Evolutionary conservation across 441 rosid genomes (phyloP).

Genomic region (Jatropha multifida): DNA sequence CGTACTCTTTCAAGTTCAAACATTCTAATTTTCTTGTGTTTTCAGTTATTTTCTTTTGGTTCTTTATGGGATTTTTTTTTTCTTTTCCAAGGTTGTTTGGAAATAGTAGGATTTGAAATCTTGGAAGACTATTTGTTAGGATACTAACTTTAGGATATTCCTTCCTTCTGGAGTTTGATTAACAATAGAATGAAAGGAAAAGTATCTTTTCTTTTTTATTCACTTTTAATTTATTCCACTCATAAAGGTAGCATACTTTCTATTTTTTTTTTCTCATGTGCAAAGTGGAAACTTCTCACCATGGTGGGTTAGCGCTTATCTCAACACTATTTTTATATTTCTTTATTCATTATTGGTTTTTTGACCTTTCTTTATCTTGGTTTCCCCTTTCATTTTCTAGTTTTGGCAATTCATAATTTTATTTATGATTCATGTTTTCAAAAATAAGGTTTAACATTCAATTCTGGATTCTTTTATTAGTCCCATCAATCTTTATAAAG

Average conservation of each 20-base stretch:
- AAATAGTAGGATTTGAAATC: not conserved
- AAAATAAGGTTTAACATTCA: not conserved
- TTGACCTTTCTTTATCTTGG: not conserved
- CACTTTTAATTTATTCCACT: conserved; percentile 19
- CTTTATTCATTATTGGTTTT: not conserved
- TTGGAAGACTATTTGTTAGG: not conserved
- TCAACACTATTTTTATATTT: not conserved
- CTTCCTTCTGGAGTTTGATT: conserved; percentile 7
- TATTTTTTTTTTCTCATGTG: conserved; percentile 14
- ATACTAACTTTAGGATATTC: not conserved
- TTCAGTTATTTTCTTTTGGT: not conserved
- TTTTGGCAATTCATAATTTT: not conserved
- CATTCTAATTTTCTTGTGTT: not conserved
- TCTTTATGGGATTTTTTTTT: not conserved
- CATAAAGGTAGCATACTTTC: conserved; percentile 12
- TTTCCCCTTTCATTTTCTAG: not conserved
- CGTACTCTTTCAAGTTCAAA: not conserved
- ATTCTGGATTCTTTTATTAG: conserved; percentile 1
- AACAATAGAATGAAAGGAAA: not conserved
- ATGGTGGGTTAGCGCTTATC: conserved; percentile 32
- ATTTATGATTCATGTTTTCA: not conserved
- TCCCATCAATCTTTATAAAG: conserved; percentile 12
- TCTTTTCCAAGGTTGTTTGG: not conserved
- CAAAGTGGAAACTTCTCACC: conserved; percentile 20
- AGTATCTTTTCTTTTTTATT: conserved; percentile 1